phyloP scores from a whole-genome alignment of 768 basidiomycete genomes.

The Naematelia aurantialba region DNA sequence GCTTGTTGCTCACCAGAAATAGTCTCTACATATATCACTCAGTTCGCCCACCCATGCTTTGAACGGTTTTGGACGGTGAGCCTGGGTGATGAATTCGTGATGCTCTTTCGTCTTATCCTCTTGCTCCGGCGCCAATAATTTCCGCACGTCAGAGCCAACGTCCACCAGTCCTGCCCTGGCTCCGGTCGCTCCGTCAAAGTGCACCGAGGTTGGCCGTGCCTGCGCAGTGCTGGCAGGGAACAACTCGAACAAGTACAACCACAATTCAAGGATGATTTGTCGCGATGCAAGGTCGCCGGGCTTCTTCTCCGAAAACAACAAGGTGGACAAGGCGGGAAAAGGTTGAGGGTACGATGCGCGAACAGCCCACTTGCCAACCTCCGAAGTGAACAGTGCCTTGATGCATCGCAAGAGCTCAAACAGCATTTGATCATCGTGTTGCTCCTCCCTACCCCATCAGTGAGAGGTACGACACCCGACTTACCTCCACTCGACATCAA shows the following conservation, averaged over 20 bases:
- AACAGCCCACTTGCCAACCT: constrained; percentile 77
- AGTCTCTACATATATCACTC: constrained; percentile 81
- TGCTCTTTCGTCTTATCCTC: constrained; percentile 40
- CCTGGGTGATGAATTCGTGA: constrained; percentile 52
- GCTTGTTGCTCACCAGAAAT: constrained; percentile 49
- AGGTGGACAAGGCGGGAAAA: constrained; percentile 72
- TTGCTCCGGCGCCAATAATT: constrained; percentile 33
- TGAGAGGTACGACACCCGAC: constrained; percentile 30
- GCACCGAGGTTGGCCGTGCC: constrained; percentile 29
- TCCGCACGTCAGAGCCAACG: constrained; percentile 11
- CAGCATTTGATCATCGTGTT: constrained; percentile 91
- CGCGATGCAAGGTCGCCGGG: constrained; percentile 88
- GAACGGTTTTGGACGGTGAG: constrained; percentile 59
- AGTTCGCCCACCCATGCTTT: constrained; percentile 78
- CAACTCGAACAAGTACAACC: constrained; percentile 81
- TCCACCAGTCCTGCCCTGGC: constrained; percentile 1
- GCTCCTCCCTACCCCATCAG: constrained; percentile 69
- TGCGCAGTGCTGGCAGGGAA: constrained; percentile 52
- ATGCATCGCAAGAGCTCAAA: constrained; percentile 89
- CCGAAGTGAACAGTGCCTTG: constrained; percentile 77
- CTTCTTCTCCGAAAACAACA: constrained; percentile 96
- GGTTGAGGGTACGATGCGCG: constrained; percentile 85
- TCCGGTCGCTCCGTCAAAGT: constrained; percentile 15
- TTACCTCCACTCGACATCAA: constrained; percentile 95
- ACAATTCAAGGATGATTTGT: constrained; percentile 82